phyloP scores from a whole-genome alignment of 768 basidiomycete species.

The Tricholoma furcatifolium region DNA sequence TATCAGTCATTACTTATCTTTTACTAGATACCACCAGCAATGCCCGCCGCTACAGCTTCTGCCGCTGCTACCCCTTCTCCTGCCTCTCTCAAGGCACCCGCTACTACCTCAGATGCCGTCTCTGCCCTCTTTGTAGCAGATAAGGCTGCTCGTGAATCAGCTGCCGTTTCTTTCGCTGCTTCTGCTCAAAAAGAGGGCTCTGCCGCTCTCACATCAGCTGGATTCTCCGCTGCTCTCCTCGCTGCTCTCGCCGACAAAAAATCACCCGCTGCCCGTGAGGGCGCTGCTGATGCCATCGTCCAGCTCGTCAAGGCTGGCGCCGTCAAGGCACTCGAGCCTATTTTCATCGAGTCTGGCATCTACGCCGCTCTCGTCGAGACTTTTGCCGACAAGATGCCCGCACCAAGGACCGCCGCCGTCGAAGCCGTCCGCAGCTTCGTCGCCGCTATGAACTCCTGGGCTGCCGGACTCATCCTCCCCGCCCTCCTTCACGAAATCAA shows the following conservation, averaged over 20 bases:
- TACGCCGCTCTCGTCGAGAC: constrained; percentile 86
- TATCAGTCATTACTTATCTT: constrained; percentile 6
- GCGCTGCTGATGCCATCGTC: constrained; percentile 71
- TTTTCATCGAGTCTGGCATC: constrained; percentile 83
- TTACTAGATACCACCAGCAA: constrained; percentile 51
- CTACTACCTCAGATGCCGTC: constrained; percentile 55
- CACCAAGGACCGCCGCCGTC: constrained; percentile 80
- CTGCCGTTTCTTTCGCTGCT: constrained; percentile 68
- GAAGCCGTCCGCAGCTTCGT: constrained; percentile 79
- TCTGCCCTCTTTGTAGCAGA: constrained; percentile 80
- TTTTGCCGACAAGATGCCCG: constrained; percentile 93
- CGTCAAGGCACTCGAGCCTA: constrained; percentile 81
- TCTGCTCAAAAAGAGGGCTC: constrained; percentile 85
- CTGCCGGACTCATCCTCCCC: constrained; percentile 77
- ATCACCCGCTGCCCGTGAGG: constrained; percentile 87
- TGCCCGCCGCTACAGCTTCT: constrained; percentile 79
- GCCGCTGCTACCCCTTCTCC: constrained; percentile 57
- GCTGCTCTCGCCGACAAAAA: constrained; percentile 96
- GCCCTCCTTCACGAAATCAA: constrained; percentile 90
- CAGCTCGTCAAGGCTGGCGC: constrained; percentile 69
- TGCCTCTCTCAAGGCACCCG: constrained; percentile 68
- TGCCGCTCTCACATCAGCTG: constrained; percentile 64
- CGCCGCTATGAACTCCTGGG: constrained; percentile 87
- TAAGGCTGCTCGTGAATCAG: constrained; percentile 75
- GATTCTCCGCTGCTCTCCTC: constrained; percentile 69